Percentiles rank a stretch among this genome's conserved stretches.
Evolutionary conservation across 2,329 filamentous ascomycete species (phyloP).

Genomic region (Botrytis fabae): DNA sequence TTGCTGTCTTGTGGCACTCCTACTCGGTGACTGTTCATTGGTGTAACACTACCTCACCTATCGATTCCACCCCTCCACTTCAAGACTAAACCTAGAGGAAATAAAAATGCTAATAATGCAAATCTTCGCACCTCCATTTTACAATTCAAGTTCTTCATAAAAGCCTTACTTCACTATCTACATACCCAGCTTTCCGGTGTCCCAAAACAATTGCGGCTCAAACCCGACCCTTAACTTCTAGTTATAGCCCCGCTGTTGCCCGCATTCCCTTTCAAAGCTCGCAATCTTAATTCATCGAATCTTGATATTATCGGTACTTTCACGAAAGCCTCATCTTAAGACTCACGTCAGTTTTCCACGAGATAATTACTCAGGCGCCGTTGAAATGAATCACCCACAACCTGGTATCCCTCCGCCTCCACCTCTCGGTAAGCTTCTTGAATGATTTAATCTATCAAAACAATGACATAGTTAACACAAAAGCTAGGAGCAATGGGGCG

Average conservation of each 20-base stretch:
- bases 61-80: slow-evolving; percentile 9
- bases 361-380: neutral
- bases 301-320: neutral
- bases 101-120: neutral
- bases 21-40: slow-evolving; percentile 14
- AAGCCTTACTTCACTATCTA: neutral
- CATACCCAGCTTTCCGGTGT: neutral
- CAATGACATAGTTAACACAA: neutral
- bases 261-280: neutral
- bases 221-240: neutral
- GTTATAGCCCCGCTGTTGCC: slow-evolving; percentile 11
- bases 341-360: neutral
- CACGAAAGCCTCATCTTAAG: neutral
- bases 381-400: slow-evolving; percentile 4
- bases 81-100: neutral
- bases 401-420: neutral
- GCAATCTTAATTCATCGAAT: neutral
- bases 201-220: neutral
- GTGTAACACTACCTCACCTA: slow-evolving; percentile 11
- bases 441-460: no score
- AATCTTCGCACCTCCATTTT: neutral
- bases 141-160: neutral
- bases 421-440: slow-evolving; percentile 4
- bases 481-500: neutral
- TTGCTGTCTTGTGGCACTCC: slow-evolving; percentile 8